Conservation (phyloP, 441 rosid genomes). For the Gossypium gossypioides region DNA sequence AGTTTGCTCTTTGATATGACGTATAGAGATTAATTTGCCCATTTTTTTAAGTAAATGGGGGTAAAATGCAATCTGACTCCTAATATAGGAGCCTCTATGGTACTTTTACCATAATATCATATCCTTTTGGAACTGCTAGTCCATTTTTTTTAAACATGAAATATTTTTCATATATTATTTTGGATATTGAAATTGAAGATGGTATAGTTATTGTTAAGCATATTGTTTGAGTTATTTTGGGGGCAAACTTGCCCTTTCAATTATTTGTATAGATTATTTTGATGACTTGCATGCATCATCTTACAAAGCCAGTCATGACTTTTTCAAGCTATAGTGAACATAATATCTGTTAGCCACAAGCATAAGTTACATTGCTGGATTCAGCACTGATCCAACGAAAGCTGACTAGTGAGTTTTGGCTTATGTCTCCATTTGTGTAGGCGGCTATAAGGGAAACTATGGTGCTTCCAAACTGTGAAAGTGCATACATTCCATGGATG, state of each 20-base stretch:
- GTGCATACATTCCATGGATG: conserved; percentile 72
- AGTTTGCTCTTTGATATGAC: too few relatives aligned
- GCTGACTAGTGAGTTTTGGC: not conserved
- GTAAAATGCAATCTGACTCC: too few relatives aligned
- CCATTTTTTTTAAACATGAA: not conserved
- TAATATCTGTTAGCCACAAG: not conserved
- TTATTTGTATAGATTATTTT: not conserved
- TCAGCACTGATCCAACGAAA: not conserved
- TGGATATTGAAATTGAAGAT: not conserved
- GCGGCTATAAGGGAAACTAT: conserved; percentile 54
- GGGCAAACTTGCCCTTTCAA: not conserved
- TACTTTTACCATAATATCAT: too few relatives aligned
- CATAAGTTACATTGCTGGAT: not conserved
- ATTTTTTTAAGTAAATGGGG: too few relatives aligned
- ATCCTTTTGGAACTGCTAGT: not conserved
- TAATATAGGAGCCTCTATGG: too few relatives aligned
- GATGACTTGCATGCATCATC: not conserved
- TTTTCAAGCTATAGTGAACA: not conserved
- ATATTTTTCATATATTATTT: not conserved
- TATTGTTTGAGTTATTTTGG: not conserved
- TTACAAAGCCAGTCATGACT: not conserved
- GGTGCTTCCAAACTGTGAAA: conserved; percentile 89
- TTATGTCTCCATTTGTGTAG: conserved; percentile 32
- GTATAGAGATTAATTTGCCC: too few relatives aligned
- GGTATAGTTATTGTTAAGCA: not conserved